A percentile compares a stretch with the other conserved stretches of the same genome.
Conservation (phyloP, 768 basidiomycete genomes). For the Tulasnella sp. region DNA sequence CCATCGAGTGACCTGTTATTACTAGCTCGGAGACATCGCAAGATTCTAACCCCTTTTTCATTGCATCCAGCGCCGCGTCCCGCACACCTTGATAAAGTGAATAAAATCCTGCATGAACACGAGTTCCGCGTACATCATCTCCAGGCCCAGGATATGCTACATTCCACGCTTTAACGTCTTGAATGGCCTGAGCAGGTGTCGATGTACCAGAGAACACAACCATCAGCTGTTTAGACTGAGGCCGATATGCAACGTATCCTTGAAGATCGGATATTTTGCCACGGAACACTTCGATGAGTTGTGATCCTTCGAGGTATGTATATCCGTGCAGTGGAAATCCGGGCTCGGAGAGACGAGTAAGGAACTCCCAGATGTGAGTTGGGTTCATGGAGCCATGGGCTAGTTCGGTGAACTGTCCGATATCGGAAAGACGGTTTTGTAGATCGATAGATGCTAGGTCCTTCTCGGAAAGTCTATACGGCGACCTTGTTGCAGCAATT, state of each 20-base stretch:
- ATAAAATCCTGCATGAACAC: conserved; percentile 46
- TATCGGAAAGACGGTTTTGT: conserved; percentile 31
- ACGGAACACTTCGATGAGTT: conserved; percentile 29
- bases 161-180: conserved; percentile 35
- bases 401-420: conserved; percentile 45
- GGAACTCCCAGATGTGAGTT: conserved; percentile 33
- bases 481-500: conserved; percentile 36
- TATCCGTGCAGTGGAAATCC: conserved; percentile 43
- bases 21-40: conserved; percentile 30
- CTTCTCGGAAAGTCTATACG: conserved; percentile 29
- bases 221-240: conserved; percentile 34
- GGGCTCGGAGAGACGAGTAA: conserved; percentile 24
- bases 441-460: conserved; percentile 32
- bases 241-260: conserved; percentile 36
- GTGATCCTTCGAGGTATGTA: conserved; percentile 26
- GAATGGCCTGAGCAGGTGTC: conserved; percentile 32
- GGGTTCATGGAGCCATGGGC: conserved; percentile 35
- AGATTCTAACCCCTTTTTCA: conserved; percentile 1
- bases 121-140: conserved; percentile 19
- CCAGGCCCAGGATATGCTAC: conserved; percentile 29
- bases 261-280: conserved; percentile 36
- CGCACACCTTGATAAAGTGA: conserved; percentile 14
- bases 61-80: neutral
- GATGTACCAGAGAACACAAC: conserved; percentile 42
- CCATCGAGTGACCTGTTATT: conserved; percentile 47